phyloP scores from a whole-genome alignment of 208 protist genomes.

The Leishmania amazonensis region DNA sequence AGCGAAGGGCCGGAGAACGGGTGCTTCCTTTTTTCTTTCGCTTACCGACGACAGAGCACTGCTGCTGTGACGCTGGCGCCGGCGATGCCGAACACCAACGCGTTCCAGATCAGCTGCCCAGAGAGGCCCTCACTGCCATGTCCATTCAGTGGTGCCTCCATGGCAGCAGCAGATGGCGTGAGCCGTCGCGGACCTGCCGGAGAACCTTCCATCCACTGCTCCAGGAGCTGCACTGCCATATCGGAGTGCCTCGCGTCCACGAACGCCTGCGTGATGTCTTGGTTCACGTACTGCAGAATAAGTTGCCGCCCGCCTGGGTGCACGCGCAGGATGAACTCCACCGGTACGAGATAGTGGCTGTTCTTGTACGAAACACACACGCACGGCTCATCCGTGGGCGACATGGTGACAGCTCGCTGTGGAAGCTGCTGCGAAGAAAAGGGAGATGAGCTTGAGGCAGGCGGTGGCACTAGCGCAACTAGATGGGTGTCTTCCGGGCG shows the following conservation, averaged over 20 bases:
- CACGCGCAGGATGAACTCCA: slow-evolving; percentile 29
- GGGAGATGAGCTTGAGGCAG: background rate
- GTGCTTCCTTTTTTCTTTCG: background rate
- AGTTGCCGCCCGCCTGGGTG: slow-evolving; percentile 36
- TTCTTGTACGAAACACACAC: slow-evolving; percentile 34
- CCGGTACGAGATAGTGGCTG: slow-evolving; percentile 30
- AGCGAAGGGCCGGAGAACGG: background rate
- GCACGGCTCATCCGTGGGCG: background rate
- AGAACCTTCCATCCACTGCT: slow-evolving; percentile 38
- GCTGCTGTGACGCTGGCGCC: slow-evolving; percentile 19
- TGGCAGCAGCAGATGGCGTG: background rate
- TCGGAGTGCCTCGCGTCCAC: slow-evolving; percentile 33
- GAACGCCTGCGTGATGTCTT: slow-evolving; percentile 43
- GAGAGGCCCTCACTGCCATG: background rate
- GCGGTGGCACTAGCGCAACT: background rate
- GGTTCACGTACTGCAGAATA: slow-evolving; percentile 31
- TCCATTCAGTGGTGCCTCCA: background rate
- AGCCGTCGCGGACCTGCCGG: background rate
- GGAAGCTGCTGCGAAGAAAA: background rate
- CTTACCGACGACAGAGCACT: slow-evolving; percentile 12
- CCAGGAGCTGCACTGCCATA: slow-evolving; percentile 26
- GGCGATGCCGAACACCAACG: slow-evolving; percentile 18
- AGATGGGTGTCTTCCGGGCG: background rate
- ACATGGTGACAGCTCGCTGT: background rate
- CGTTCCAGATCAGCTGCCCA: slow-evolving; percentile 19